Base-by-base conservation (phyloP, 345 rosid genomes). In the Salix exigua region DNA sequence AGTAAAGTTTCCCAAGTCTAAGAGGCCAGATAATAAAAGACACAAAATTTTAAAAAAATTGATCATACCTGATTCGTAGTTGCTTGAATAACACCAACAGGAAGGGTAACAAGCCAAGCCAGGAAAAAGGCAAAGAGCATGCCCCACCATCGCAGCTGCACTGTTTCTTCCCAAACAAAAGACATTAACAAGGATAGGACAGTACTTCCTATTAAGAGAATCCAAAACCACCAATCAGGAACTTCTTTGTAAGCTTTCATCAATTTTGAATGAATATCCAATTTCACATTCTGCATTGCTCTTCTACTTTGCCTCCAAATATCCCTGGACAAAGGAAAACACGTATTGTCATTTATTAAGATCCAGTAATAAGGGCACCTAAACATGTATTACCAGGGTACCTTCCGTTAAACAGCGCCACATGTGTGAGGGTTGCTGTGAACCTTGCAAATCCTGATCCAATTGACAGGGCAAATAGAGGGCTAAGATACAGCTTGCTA, bases 361-460 rank as follows among this genome's bases (percentile, higher is more conserved):
- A 19, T 68, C 42, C 67, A 11, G 25, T 68, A 19, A 25, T 46
- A 74, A 50, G 61, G 23, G 58, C 12, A 46, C 37, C 46, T 42
- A 28, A 5, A 19, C 4, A 25, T 63, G 42, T 10, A 66, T 50
- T 33, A 63, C 25, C 50, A 70, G 68, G 82, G 3, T 81, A 93
- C 99, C 97, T 88, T 85, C 99, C 99, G 76, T 96, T 87, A 81
- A 96, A 96, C 67, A 96, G 82, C 9, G 99, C 99, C 78, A 96
- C 99, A 74, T 96, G 99, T 73, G 95, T 88, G 55, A 96, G 87
- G 6, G 98, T 96, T 44, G 99, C 93, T 0, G 99, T 94, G 77
- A 96, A 96, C 68, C 99, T 87, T 11, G 97, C 97, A 72, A 96
- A 96, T 55, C 99, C 99, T 0, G 98, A 96, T n/a, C 97, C 99